Conservation (phyloP, 352 stramenopile species). For the Globisporangium splendens region DNA sequence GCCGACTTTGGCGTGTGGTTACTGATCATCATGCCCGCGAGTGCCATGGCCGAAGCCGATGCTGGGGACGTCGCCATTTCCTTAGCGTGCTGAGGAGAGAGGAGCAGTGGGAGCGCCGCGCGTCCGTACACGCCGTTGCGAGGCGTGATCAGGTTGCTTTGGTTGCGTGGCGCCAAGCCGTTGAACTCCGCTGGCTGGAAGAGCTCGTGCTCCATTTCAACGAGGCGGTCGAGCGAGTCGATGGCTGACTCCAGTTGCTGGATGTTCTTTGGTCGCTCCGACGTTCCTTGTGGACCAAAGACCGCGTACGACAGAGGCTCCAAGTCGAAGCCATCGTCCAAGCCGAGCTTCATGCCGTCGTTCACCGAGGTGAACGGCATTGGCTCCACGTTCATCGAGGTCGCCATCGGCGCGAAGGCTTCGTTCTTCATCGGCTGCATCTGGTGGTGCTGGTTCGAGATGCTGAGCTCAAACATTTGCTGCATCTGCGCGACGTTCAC, state of each 20-base stretch:
- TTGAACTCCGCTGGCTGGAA: slow-evolving; percentile 29
- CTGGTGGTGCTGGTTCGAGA: slow-evolving; percentile 50
- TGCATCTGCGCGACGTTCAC: slow-evolving; percentile 53
- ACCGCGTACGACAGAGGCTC: slow-evolving; percentile 65
- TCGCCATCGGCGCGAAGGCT: slow-evolving; percentile 16
- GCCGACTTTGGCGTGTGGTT: slow-evolving; percentile 37
- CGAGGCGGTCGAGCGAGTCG: slow-evolving; percentile 66
- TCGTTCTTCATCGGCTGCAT: slow-evolving; percentile 30
- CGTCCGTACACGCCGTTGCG: slow-evolving; percentile 28
- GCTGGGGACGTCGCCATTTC: slow-evolving; percentile 24
- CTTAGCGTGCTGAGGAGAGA: slow-evolving; percentile 28
- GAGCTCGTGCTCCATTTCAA: slow-evolving; percentile 67
- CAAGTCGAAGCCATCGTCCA: slow-evolving; percentile 47
- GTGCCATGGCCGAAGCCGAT: slow-evolving; percentile 24
- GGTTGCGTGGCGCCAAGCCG: slow-evolving; percentile 13
- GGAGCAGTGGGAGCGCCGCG: slow-evolving; percentile 28
- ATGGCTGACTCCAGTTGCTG: slow-evolving; percentile 73
- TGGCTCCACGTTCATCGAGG: slow-evolving; percentile 51
- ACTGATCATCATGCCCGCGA: slow-evolving; percentile 23
- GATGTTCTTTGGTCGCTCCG: slow-evolving; percentile 38
- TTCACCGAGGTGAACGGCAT: slow-evolving; percentile 45
- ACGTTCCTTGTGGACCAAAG: slow-evolving; percentile 29
- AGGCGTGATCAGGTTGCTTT: slow-evolving; percentile 26
- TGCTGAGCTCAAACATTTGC: slow-evolving; percentile 53
- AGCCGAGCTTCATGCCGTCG: slow-evolving; percentile 29